These are phyloP conservation scores for Cystofilobasidium capitatum DNA, from an alignment of 768 basidiomycete genomes.

Conservation along the genomic window DNA sequence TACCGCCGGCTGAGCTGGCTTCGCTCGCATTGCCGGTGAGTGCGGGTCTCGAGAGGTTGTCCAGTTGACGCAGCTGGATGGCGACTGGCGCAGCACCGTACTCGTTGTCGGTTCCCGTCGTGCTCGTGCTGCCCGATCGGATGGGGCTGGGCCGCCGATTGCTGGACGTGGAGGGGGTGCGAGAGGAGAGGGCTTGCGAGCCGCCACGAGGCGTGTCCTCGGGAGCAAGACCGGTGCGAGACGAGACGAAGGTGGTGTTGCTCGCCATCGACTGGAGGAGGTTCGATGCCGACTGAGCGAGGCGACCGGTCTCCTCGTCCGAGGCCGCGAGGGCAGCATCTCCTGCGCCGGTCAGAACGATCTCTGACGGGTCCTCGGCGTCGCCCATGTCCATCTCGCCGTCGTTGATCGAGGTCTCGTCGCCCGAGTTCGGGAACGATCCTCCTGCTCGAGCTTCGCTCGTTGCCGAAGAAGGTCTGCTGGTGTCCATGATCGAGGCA, in stretches of 20 bases:
- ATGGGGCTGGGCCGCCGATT: slow-evolving; percentile 12
- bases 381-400: slow-evolving; percentile 31
- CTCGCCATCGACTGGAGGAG: slow-evolving; percentile 11
- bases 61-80: slow-evolving; percentile 1
- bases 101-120: slow-evolving; percentile 7
- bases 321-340: slow-evolving; percentile 11
- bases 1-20: slow-evolving; percentile 29
- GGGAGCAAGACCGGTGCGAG: background rate
- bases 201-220: background rate
- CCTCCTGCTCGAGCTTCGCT: background rate
- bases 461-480: background rate
- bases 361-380: slow-evolving; percentile 12
- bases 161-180: background rate
- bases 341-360: no score
- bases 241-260: background rate
- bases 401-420: slow-evolving; percentile 18
- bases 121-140: slow-evolving; percentile 7
- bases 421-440: slow-evolving; percentile 21
- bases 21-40: slow-evolving; percentile 28
- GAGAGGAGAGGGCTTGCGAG: background rate
- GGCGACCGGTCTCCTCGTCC: slow-evolving; percentile 20
- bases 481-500: no score
- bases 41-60: background rate
- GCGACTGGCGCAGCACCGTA: background rate
- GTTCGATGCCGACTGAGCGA: slow-evolving; percentile 11